Conservation (phyloP, 208 protist genomes). For the Leishmania tarentolae region DNA sequence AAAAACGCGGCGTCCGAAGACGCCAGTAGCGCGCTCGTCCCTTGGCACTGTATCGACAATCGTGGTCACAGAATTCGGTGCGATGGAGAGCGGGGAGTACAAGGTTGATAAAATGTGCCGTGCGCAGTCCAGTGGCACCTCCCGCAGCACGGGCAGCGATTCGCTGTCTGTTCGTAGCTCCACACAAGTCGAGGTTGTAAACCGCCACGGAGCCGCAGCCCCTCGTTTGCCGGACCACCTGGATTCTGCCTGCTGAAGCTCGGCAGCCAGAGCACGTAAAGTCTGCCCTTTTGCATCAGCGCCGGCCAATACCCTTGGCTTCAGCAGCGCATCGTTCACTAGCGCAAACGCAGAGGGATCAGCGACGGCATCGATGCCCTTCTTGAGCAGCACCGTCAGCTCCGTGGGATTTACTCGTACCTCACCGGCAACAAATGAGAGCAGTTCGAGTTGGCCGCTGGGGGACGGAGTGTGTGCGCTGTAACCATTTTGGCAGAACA, state of each 20-base stretch:
- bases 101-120: constrained; percentile 21
- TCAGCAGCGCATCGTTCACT: constrained; percentile 56
- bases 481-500: constrained; percentile 42
- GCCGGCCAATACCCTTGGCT: constrained; percentile 26
- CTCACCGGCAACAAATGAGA: constrained; percentile 52
- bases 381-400: constrained; percentile 40
- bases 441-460: constrained; percentile 33
- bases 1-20: constrained; percentile 12
- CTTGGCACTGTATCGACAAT: neutral
- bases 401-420: constrained; percentile 37
- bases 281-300: constrained; percentile 1
- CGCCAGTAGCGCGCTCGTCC: neutral
- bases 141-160: neutral
- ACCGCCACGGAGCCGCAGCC: neutral
- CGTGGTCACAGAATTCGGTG: neutral
- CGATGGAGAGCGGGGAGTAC: neutral
- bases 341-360: constrained; percentile 48
- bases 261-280: constrained; percentile 4
- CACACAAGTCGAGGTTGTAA: neutral
- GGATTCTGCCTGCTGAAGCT: constrained; percentile 3
- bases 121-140: constrained; percentile 9
- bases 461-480: neutral
- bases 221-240: neutral
- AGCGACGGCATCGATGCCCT: constrained; percentile 47
- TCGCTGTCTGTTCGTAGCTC: neutral